A percentile compares a stretch with the other conserved stretches of the same genome.
These are phyloP conservation scores for Aspergillus affinis DNA, from an alignment of 495 filamentous ascomycete genomes.

Conservation along the genomic window DNA sequence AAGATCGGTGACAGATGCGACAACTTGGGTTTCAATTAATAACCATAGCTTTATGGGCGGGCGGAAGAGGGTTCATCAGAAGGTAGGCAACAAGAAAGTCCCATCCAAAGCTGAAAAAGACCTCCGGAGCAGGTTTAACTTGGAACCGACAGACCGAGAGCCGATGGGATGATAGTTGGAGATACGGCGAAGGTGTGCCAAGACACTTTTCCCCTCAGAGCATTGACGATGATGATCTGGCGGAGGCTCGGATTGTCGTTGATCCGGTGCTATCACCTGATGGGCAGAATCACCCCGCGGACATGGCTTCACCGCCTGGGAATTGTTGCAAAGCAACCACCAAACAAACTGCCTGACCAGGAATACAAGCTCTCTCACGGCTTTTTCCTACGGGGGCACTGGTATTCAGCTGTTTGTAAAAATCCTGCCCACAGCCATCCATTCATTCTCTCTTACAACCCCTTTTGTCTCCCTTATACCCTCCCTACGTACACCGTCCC, in stretches of 20 bases:
- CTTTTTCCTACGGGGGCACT: conserved; percentile 13
- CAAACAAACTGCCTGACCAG: conserved; percentile 39
- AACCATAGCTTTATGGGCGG: not conserved
- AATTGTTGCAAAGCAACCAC: conserved; percentile 28
- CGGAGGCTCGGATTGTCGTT: conserved; percentile 20
- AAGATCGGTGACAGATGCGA: not conserved
- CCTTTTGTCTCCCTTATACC: not conserved
- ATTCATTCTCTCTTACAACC: not conserved
- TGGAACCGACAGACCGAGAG: conserved; percentile 9
- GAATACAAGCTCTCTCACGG: conserved; percentile 24
- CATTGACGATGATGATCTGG: conserved; percentile 25
- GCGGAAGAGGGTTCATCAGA: not conserved
- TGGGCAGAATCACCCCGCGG: conserved; percentile 32
- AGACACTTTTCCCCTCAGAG: conserved; percentile 26
- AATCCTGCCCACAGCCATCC: conserved; percentile 2
- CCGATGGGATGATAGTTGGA: not conserved
- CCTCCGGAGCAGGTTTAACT: not conserved
- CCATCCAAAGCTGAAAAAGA: not conserved
- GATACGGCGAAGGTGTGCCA: conserved; percentile 17
- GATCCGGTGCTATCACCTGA: conserved; percentile 23
- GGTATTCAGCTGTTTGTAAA: not conserved
- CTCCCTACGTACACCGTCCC: conserved; percentile 9
- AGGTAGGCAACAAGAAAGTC: not conserved
- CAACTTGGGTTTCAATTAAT: not conserved
- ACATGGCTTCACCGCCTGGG: conserved; percentile 25